Percentiles rank a stretch among this genome's conserved stretches.
These are phyloP conservation scores for Rhododendron ferrugineum DNA, from an alignment of 148 eudicot species.

Conservation along the genomic window DNA sequence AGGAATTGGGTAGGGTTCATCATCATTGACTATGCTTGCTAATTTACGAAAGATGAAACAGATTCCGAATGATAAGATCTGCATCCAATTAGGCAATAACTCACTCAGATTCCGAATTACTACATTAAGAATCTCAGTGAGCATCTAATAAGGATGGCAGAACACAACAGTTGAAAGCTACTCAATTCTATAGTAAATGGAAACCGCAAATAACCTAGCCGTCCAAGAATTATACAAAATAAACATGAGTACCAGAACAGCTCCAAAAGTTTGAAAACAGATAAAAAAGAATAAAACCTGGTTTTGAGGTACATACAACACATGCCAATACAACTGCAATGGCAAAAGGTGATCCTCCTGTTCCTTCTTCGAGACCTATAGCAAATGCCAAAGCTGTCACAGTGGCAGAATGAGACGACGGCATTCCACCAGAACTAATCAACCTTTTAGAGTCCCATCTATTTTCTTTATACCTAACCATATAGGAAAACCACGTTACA, in stretches of 20 bases:
- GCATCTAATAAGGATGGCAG: neutral
- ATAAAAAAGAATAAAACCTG: slow-evolving; percentile 12
- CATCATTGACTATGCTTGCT: neutral
- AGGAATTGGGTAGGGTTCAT: neutral
- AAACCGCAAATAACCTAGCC: neutral
- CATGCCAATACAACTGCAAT: slow-evolving; percentile 81
- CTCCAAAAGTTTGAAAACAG: neutral
- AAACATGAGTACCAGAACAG: neutral
- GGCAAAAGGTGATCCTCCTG: slow-evolving; percentile 68
- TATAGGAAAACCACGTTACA: slow-evolving; percentile 17
- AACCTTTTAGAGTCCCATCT: slow-evolving; percentile 91
- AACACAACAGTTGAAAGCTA: neutral
- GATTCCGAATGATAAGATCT: neutral
- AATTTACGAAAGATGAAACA: neutral
- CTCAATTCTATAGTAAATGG: neutral
- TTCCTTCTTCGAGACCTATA: slow-evolving; percentile 78
- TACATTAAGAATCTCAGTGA: neutral
- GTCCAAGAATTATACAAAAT: neutral
- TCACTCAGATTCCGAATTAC: neutral
- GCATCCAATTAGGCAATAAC: neutral
- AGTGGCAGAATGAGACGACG: slow-evolving; percentile 92
- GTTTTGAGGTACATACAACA: slow-evolving; percentile 59
- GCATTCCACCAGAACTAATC: slow-evolving; percentile 94
- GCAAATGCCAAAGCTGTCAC: slow-evolving; percentile 71
- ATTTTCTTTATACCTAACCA: slow-evolving; percentile 78